phyloP scores from a whole-genome alignment of 2,329 filamentous ascomycete genomes.

The Tolypocladium ophioglossoides region DNA sequence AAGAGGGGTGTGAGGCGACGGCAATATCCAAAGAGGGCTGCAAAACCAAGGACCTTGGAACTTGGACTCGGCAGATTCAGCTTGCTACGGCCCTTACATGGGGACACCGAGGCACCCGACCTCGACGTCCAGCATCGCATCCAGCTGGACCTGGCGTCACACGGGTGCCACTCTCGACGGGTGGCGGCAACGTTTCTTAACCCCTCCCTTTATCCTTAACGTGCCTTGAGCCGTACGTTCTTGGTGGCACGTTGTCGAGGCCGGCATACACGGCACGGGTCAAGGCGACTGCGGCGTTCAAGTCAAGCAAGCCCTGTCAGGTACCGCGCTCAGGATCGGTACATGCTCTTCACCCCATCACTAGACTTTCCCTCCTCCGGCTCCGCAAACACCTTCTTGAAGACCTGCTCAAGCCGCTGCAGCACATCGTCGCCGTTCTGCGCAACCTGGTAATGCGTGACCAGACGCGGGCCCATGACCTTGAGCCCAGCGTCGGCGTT shows the following conservation, averaged over 20 bases:
- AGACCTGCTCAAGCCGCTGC: constrained; percentile 42
- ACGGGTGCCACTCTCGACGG: background rate
- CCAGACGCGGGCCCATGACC: constrained; percentile 29
- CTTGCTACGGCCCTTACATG: no score
- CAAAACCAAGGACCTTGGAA: no score
- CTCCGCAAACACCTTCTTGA: constrained; percentile 25
- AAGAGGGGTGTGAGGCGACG: no score
- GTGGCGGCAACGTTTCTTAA: background rate
- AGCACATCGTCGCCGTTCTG: constrained; percentile 50
- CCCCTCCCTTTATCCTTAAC: background rate
- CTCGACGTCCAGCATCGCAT: background rate
- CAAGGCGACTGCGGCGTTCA: background rate
- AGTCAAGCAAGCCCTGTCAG: background rate
- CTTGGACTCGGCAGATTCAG: no score
- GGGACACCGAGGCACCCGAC: background rate
- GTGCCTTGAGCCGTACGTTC: background rate
- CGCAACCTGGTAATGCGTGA: constrained; percentile 51
- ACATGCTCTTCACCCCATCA: background rate
- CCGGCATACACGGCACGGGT: background rate
- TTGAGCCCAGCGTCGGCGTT: constrained; percentile 31
- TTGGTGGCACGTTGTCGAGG: background rate
- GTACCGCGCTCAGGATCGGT: background rate
- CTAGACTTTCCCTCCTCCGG: background rate
- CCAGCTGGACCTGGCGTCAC: background rate
- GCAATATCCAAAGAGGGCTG: no score